Evolutionary conservation across 441 rosid genomes (phyloP), one percentile per base, ranked within the genome.

Genomic region (Flueggea neowawraea): DNA sequence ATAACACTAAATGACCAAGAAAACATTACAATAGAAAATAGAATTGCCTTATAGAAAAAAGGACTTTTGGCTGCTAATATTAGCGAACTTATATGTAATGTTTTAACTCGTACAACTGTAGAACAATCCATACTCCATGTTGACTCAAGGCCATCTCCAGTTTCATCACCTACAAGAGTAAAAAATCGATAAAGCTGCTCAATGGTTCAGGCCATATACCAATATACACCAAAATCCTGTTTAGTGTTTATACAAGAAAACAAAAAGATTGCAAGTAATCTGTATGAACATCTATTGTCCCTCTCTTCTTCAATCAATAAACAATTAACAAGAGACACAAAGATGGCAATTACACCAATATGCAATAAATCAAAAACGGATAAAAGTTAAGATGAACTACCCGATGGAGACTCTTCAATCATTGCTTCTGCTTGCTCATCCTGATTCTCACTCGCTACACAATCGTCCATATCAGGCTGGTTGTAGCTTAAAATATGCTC

Each of bases 41-140:
- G 8, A 14, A 17, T 68, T 61, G 82, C 98, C 87, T 93, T 93
- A 63, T 93, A 93, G 67, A 93, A 93, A 73, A 93, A 93, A 7
- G 96, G 98, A 75, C 97, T 93, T 73, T 85, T 93, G 1, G 98
- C 98, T 31, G 98, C 98, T 70, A 93, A 84, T 61, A 93, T 90
- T 32, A 95, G 96, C 62, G 97, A 90, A 62, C 96, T 93, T 56
- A 93, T 90, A 74, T 90, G 97, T 64, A 93, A 76, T 50, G 92
- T 88, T 78, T 80, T 86, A 64, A 93, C 81, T 63, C 79, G 83
- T 55, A 86, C 61, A 78, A 88, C 86, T 14, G 82, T 73, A 14
- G 94, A 80, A 76, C 83, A 77, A 61, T 86, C 95, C 90, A 82
- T 86, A 66, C 85, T 86, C 96, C 96, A 86, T 49, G 72, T 65